These are phyloP conservation scores for Aspergillus steynii DNA, from an alignment of 495 filamentous ascomycete genomes.

Conservation along the genomic window DNA sequence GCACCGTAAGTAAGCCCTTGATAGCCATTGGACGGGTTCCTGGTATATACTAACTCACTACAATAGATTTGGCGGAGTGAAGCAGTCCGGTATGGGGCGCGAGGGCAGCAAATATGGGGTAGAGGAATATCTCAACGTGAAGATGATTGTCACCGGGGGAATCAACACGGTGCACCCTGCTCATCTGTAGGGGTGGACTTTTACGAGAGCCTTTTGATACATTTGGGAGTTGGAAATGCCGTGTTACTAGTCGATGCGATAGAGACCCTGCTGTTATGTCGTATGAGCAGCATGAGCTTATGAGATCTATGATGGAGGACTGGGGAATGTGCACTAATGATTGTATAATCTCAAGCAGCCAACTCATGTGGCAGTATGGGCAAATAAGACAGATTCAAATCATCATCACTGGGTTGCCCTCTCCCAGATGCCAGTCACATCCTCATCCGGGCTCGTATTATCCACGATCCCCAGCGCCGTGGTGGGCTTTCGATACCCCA, in stretches of 20 bases:
- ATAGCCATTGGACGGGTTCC: not conserved
- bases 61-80: slow-evolving; percentile 51
- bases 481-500: slow-evolving; percentile 21
- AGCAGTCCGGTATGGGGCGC: slow-evolving; percentile 53
- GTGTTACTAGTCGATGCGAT: no score
- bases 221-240: no score
- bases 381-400: no score
- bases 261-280: no score
- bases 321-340: no score
- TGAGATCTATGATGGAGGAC: no score
- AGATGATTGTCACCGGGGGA: slow-evolving; percentile 75
- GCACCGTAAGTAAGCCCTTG: slow-evolving; percentile 10
- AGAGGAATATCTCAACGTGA: slow-evolving; percentile 76
- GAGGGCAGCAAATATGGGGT: slow-evolving; percentile 78
- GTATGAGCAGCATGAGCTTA: no score
- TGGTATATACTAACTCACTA: slow-evolving; percentile 13
- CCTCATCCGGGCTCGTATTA: slow-evolving; percentile 19
- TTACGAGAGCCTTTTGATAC: no score
- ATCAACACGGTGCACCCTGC: slow-evolving; percentile 37
- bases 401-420: slow-evolving; percentile 7
- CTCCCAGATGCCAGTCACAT: slow-evolving; percentile 18
- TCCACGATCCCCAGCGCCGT: slow-evolving; percentile 20
- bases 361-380: no score
- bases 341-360: no score
- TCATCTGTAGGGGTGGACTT: no score